Evolutionary conservation across 805 yeast species (phyloP).

Genomic region (Priceomyces melissophilus): DNA sequence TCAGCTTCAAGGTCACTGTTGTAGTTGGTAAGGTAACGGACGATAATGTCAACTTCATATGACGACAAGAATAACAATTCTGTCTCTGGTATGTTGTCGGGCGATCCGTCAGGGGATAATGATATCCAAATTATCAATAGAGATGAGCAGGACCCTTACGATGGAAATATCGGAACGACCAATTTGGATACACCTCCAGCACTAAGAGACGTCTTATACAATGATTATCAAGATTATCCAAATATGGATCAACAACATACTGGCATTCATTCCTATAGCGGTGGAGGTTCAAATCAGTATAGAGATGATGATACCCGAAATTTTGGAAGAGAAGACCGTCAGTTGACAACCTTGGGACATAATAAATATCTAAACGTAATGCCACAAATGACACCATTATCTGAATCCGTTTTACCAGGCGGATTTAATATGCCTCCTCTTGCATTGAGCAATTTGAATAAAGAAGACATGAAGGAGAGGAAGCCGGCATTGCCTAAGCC

Average conservation of each 20-base stretch:
- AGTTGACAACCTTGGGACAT: slow-evolving; percentile 9
- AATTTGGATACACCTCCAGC: slow-evolving; percentile 8
- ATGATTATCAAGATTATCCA: slow-evolving; percentile 3
- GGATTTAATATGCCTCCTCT: slow-evolving; percentile 16
- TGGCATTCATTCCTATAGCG: background rate
- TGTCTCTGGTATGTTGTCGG: slow-evolving; percentile 10
- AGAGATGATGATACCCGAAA: background rate
- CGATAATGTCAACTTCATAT: slow-evolving; percentile 3
- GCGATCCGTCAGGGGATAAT: slow-evolving; percentile 12
- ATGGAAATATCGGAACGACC: slow-evolving; percentile 5
- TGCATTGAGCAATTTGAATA: slow-evolving; percentile 6
- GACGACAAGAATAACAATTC: slow-evolving; percentile 9
- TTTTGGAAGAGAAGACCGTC: slow-evolving; percentile 5
- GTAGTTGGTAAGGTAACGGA: background rate
- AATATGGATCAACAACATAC: background rate
- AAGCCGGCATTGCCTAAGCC: slow-evolving; percentile 13
- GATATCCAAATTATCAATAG: slow-evolving; percentile 21
- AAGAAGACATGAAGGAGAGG: slow-evolving; percentile 2
- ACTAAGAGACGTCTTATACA: slow-evolving; percentile 7
- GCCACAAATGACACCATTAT: slow-evolving; percentile 28
- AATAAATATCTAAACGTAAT: slow-evolving; percentile 12
- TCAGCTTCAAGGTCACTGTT: background rate
- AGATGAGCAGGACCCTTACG: slow-evolving; percentile 11
- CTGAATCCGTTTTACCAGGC: slow-evolving; percentile 27
- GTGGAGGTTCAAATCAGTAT: background rate